These are phyloP conservation scores for Pichia rugopelliculosa DNA, from an alignment of 805 yeast species.

Conservation along the genomic window DNA sequence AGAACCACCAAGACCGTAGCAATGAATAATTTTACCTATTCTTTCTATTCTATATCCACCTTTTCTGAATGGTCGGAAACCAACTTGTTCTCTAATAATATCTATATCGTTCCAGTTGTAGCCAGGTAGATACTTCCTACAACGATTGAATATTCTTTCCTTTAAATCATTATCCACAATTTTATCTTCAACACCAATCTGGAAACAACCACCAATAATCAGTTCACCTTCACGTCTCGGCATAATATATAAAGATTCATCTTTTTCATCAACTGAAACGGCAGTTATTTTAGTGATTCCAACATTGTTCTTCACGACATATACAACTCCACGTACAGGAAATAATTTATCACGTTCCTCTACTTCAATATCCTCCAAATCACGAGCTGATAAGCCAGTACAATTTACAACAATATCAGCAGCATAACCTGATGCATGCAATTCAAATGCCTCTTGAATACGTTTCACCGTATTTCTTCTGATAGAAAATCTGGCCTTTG, in stretches of 20 bases:
- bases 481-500: constrained; percentile 38
- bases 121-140: constrained; percentile 34
- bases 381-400: constrained; percentile 43
- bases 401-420: constrained; percentile 51
- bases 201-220: constrained; percentile 49
- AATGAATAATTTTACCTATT: constrained; percentile 44
- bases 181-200: constrained; percentile 15
- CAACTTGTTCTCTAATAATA: constrained; percentile 46
- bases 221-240: constrained; percentile 67
- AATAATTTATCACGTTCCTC: constrained; percentile 22
- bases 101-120: constrained; percentile 34
- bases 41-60: constrained; percentile 51
- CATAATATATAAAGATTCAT: constrained; percentile 50
- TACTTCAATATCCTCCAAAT: constrained; percentile 35
- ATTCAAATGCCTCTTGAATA: constrained; percentile 39
- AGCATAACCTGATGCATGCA: constrained; percentile 31
- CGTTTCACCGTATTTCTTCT: constrained; percentile 34
- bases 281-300: constrained; percentile 24
- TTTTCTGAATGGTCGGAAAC: constrained; percentile 57
- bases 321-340: constrained; percentile 55
- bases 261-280: constrained; percentile 19
- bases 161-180: constrained; percentile 37
- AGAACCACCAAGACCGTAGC: constrained; percentile 43
- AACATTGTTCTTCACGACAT: constrained; percentile 40
- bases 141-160: constrained; percentile 40